These are phyloP conservation scores for Peribolospora kevripleyi DNA, from an alignment of 768 basidiomycete species.

Conservation along the genomic window DNA sequence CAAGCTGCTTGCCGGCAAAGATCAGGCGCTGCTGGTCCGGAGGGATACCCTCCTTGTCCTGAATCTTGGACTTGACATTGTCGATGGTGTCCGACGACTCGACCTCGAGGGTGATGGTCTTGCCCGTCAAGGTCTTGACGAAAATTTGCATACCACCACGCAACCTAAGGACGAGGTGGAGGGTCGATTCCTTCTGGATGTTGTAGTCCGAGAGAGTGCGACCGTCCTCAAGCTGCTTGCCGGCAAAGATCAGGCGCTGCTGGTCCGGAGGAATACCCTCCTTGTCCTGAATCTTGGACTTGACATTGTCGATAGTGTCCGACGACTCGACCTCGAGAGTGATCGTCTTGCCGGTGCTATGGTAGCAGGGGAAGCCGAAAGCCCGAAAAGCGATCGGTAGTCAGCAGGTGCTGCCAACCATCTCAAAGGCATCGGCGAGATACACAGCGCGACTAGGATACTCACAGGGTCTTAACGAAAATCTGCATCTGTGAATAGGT, in stretches of 20 bases:
- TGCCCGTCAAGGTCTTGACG: constrained; percentile 69
- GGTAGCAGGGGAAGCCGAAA: constrained; percentile 25
- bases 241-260: constrained; percentile 29
- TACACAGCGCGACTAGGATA: constrained; percentile 16
- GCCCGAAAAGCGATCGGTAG: constrained; percentile 27
- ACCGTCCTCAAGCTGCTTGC: constrained; percentile 28
- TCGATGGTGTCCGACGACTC: constrained; percentile 13
- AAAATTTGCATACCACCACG: constrained; percentile 86
- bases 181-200: constrained; percentile 17
- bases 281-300: constrained; percentile 92
- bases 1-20: constrained; percentile 28
- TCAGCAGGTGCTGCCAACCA: constrained; percentile 42
- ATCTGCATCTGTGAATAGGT: constrained; percentile 47
- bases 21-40: constrained; percentile 31
- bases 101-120: constrained; percentile 45
- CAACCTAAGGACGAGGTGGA: constrained; percentile 32
- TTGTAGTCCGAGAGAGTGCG: constrained; percentile 21
- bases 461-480: constrained; percentile 45
- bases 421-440: constrained; percentile 58
- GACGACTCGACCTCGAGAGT: constrained; percentile 94
- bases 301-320: constrained; percentile 95
- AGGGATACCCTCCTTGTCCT: no score
- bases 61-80: no score
- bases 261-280: constrained; percentile 37
- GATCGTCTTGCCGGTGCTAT: constrained; percentile 91